Conservation (phyloP, 192 early-diverging fungal genomes). For the Coemansia sp. region DNA sequence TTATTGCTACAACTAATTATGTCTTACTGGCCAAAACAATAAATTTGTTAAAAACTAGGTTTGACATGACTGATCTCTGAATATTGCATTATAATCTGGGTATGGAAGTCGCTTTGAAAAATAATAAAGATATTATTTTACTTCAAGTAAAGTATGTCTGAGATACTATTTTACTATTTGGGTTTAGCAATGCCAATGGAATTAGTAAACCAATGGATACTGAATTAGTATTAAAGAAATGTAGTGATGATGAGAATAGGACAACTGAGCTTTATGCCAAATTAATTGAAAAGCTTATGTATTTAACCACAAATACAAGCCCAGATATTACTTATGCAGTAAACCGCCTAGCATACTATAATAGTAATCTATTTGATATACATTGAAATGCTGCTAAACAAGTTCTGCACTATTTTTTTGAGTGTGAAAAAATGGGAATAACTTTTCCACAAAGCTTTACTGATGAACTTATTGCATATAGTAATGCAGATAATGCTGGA, state of each 20-base stretch:
- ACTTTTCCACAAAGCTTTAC: no score
- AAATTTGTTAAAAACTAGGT: not conserved
- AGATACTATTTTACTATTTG: not conserved
- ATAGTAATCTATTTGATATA: no score
- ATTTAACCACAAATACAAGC: no score
- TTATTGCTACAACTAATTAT: not conserved
- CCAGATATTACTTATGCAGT: no score
- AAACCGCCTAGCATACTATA: no score
- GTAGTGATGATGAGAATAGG: not conserved
- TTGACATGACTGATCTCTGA: constrained; percentile 5
- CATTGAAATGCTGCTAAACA: no score
- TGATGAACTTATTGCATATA: no score
- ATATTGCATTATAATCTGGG: constrained; percentile 4
- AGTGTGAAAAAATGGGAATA: no score
- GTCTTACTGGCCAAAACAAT: not conserved
- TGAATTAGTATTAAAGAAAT: not conserved
- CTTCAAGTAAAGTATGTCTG: constrained; percentile 1
- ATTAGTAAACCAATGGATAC: constrained; percentile 1
- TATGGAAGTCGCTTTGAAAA: not conserved
- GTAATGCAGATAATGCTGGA: not conserved
- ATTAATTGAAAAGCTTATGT: not conserved
- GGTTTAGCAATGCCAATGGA: not conserved
- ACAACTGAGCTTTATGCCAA: not conserved
- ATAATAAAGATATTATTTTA: not conserved
- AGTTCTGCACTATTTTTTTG: no score